These are phyloP conservation scores for Penicillium sp. DNA, from an alignment of 2,329 filamentous ascomycete genomes.

Conservation along the genomic window DNA sequence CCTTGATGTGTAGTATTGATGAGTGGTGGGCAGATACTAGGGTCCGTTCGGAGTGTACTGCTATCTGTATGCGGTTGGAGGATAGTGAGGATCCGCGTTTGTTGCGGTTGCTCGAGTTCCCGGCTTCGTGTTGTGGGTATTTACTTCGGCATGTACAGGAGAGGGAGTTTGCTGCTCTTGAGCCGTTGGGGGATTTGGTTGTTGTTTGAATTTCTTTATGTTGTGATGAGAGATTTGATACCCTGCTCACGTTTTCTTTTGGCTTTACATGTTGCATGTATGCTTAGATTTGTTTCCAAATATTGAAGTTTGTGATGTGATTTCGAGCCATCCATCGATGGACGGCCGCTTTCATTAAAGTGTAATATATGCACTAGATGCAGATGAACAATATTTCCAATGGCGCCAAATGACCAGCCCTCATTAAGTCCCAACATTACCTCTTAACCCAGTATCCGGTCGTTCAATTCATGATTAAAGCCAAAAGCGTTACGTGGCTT, in stretches of 20 bases:
- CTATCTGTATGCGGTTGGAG: conserved; percentile 37
- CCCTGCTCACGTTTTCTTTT: background rate
- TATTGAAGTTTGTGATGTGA: too few relatives aligned
- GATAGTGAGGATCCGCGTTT: conserved; percentile 25
- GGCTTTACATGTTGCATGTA: background rate
- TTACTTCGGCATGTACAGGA: conserved; percentile 23
- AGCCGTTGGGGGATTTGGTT: conserved; percentile 5
- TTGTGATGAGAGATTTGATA: background rate
- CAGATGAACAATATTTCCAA: background rate
- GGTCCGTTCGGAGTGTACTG: conserved; percentile 31
- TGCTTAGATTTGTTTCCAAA: too few relatives aligned
- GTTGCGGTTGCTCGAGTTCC: conserved; percentile 30
- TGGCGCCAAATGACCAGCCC: conserved; percentile 40
- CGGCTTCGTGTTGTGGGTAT: conserved; percentile 32
- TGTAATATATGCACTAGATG: background rate
- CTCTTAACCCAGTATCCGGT: conserved; percentile 48
- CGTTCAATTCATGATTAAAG: conserved; percentile 3
- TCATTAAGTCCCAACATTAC: conserved; percentile 65
- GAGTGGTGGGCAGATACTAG: conserved; percentile 31
- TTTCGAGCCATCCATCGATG: background rate
- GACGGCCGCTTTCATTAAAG: background rate
- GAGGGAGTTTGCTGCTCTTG: conserved; percentile 4
- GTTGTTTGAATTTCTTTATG: background rate
- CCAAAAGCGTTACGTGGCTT: too few relatives aligned
- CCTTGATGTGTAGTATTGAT: conserved; percentile 22